These are phyloP conservation scores for Talaromyces sp. DNA, from an alignment of 2,329 filamentous ascomycete genomes.

Conservation along the genomic window DNA sequence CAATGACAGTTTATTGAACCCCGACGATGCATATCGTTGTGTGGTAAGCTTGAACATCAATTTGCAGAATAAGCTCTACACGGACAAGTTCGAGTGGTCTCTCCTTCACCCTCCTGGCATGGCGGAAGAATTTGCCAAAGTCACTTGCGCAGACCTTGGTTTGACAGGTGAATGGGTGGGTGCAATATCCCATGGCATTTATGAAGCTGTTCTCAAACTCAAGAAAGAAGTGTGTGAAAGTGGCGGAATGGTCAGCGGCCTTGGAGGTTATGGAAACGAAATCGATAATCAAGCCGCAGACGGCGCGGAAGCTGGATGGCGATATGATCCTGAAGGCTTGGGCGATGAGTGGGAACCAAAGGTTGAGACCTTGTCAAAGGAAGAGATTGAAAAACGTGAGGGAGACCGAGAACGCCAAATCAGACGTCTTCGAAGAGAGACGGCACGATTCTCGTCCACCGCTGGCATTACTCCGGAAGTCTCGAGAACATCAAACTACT, in stretches of 20 bases:
- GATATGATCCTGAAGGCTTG: constrained; percentile 87
- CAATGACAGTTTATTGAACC: constrained; percentile 72
- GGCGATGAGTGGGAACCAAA: constrained; percentile 80
- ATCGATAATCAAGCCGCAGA: constrained; percentile 86
- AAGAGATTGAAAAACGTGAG: constrained; percentile 96
- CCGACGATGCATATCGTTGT: constrained; percentile 91
- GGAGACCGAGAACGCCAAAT: constrained; percentile 90
- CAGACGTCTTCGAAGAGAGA: constrained; percentile 78
- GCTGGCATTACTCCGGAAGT: constrained; percentile 74
- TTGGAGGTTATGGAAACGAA: constrained; percentile 61
- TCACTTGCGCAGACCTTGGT: constrained; percentile 88
- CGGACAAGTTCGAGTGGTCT: constrained; percentile 98
- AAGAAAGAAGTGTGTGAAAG: constrained; percentile 97
- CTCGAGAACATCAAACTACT: constrained; percentile 56
- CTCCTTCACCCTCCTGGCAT: constrained; percentile 85
- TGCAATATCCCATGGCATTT: constrained; percentile 92
- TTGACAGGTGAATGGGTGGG: constrained; percentile 89
- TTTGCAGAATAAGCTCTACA: constrained; percentile 83
- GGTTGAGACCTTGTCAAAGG: constrained; percentile 76
- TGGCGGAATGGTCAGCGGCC: constrained; percentile 73
- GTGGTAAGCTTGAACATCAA: constrained; percentile 89
- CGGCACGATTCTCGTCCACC: constrained; percentile 83
- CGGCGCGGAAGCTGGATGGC: constrained; percentile 81
- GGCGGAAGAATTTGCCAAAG: constrained; percentile 84
- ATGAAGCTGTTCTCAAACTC: constrained; percentile 83